Evolutionary conservation across 2,329 filamentous ascomycete species (phyloP).

Genomic region (Pseudogymnoascus sp.): DNA sequence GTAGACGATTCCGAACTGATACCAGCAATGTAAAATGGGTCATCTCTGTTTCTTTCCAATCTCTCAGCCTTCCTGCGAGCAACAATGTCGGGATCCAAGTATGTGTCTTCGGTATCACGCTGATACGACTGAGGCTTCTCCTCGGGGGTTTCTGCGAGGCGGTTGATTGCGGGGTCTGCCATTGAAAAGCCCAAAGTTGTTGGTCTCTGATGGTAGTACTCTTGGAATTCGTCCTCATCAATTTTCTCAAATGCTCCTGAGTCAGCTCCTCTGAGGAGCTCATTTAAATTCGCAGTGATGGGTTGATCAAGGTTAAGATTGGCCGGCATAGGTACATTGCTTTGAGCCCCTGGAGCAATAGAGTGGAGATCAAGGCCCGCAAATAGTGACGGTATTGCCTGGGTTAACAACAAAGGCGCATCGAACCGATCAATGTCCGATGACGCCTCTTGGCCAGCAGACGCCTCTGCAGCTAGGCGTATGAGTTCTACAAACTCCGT

Average conservation of each 20-base stretch:
- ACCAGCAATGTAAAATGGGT: slow-evolving; percentile 82
- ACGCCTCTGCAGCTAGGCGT: slow-evolving; percentile 76
- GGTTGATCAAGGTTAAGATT: slow-evolving; percentile 71
- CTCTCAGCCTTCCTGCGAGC: slow-evolving; percentile 69
- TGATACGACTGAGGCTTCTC: slow-evolving; percentile 47
- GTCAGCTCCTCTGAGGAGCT: slow-evolving; percentile 52
- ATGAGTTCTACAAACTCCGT: slow-evolving; percentile 89
- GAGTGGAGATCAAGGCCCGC: slow-evolving; percentile 83
- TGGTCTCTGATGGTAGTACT: slow-evolving; percentile 53
- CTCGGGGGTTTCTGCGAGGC: slow-evolving; percentile 39
- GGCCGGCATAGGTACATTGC: slow-evolving; percentile 71
- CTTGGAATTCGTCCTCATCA: slow-evolving; percentile 58
- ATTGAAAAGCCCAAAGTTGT: slow-evolving; percentile 37
- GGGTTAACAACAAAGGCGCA: slow-evolving; percentile 74
- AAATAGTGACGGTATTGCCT: slow-evolving; percentile 84
- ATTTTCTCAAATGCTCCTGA: slow-evolving; percentile 40
- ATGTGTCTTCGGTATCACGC: slow-evolving; percentile 52
- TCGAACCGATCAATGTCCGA: slow-evolving; percentile 49
- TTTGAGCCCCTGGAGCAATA: slow-evolving; percentile 72
- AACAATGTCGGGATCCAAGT: slow-evolving; percentile 63
- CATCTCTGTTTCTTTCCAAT: slow-evolving; percentile 74
- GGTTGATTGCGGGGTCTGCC: slow-evolving; percentile 47
- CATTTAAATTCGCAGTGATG: slow-evolving; percentile 66
- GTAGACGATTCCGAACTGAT: slow-evolving; percentile 46
- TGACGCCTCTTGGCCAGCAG: slow-evolving; percentile 53